Evolutionary conservation across 202 grass and related monocot genomes (phyloP), one percentile per base, ranked within the genome.

Genomic region (Cymbopogon flexuosus): DNA sequence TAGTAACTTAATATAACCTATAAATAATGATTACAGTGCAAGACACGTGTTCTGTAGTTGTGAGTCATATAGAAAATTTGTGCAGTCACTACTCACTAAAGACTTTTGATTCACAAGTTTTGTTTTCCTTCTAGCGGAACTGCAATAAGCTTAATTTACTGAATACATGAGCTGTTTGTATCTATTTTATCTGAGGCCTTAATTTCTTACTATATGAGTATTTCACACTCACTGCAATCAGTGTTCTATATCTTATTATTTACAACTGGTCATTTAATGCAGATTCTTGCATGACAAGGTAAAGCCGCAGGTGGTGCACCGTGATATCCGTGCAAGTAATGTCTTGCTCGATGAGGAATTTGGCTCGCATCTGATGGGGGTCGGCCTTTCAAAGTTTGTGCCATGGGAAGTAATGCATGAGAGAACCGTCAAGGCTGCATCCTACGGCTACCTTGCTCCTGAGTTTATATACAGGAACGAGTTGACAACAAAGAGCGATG

Each of bases 261-360:
- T 73, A 36, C 37, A 22, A 22, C 39, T 91, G 36, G 10, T 33
- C 73, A 34, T 70, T 73, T 23, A 15, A 75, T 83, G 45, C 84
- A 99, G 96, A 57, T 99, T 95, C 89, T 88, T 99, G 73, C 92
- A 99, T 21, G 96, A 95, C 90, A 99, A 93, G 87, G 96, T 99
- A 80, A 99, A 99, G 80, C 92, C 92, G 4, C 95, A 94, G 84
- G 95, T 98, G 36, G 95, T 98, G 70, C 95, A 98, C 73, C 95
- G 95, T 35, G 95, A 98, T 76, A 94, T 98, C 19, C 89, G 92
- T 52, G 95, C 95, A 65, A 91, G 95, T 36, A 98, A 98, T 2
- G 92, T 98, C 8, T 84, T 98, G 37, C 90, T 98, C 2, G 90
- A 94, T 24, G 95, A 94, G 82, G 95, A 97, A 73, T 97, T 93